phyloP scores from a whole-genome alignment of 1,284 basidiomycete species.

The Apiotrichum laibachii region DNA sequence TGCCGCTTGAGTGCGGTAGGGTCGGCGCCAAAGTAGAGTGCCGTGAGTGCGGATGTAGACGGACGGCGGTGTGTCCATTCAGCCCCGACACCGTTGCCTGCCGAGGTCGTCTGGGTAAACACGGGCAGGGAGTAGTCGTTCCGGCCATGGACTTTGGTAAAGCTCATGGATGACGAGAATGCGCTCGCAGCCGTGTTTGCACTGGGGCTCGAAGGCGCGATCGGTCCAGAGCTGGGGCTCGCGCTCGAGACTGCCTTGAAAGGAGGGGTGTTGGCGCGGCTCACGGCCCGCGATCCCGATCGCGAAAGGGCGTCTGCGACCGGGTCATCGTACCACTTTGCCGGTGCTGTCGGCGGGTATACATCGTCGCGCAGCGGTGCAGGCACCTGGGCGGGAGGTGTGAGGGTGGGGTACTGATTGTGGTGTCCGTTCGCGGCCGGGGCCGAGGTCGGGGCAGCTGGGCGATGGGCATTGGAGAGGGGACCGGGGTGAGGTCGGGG shows the following conservation, averaged over 20 bases:
- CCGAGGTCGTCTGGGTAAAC: too few species aligned
- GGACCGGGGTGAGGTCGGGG: too few species aligned
- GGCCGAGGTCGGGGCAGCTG: too few species aligned
- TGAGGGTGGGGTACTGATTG: too few species aligned
- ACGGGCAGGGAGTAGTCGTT: too few species aligned
- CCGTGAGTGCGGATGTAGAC: background rate
- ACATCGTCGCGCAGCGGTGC: background rate
- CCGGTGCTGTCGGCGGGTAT: slow-evolving; percentile 2
- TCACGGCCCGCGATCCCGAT: background rate
- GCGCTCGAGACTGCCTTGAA: background rate
- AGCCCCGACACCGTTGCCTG: too few species aligned
- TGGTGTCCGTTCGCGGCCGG: too few species aligned
- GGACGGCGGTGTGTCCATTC: background rate
- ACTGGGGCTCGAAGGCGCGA: too few species aligned
- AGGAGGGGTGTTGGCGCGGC: background rate
- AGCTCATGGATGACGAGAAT: too few species aligned
- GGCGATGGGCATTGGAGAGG: too few species aligned
- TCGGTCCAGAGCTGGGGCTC: background rate
- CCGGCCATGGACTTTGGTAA: too few species aligned
- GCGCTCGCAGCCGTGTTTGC: too few species aligned
- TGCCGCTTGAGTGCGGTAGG: background rate
- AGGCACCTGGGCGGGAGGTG: background rate
- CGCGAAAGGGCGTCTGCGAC: slow-evolving; percentile 4
- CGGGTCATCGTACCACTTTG: slow-evolving; percentile 6
- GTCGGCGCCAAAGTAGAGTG: background rate